These are phyloP conservation scores for Fimicolochytrium jonesii DNA, from an alignment of 192 early-diverging fungal species.

Conservation along the genomic window DNA sequence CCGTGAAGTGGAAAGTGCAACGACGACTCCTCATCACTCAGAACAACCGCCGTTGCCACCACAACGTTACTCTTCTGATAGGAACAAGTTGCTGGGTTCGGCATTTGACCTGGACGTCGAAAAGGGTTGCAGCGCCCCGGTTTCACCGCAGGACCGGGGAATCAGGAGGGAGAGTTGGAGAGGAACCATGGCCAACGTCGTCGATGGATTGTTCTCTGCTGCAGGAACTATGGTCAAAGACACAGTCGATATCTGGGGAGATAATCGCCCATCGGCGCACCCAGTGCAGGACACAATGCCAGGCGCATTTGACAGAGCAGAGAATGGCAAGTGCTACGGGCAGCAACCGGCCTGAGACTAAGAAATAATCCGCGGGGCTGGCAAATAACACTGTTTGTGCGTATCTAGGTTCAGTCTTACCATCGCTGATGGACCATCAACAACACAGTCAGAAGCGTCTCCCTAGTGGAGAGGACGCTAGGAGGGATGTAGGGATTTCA, in stretches of 20 bases:
- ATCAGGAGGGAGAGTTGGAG: conserved; percentile 5
- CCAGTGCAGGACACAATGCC: neutral
- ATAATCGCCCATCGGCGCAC: neutral
- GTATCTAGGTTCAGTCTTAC: neutral
- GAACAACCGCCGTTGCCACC: no score
- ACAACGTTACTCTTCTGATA: no score
- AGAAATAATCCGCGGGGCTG: no score
- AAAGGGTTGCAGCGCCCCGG: neutral
- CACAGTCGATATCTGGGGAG: neutral
- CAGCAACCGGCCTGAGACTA: neutral
- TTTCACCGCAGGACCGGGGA: neutral
- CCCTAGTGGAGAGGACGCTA: no score
- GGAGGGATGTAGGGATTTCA: no score
- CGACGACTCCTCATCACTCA: neutral
- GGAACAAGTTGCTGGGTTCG: no score
- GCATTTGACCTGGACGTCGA: conserved; percentile 8
- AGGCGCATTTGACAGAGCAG: neutral
- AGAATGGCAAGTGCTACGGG: neutral
- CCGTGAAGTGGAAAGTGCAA: neutral
- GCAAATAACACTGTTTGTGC: neutral
- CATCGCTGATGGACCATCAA: neutral
- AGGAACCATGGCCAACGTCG: neutral
- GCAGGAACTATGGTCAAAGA: conserved; percentile 6
- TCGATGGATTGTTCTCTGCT: conserved; percentile 6
- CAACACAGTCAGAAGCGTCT: no score